Evolutionary conservation across 108 stramenopile species (phyloP).

Genomic region (Chaetoceros muelleri): DNA sequence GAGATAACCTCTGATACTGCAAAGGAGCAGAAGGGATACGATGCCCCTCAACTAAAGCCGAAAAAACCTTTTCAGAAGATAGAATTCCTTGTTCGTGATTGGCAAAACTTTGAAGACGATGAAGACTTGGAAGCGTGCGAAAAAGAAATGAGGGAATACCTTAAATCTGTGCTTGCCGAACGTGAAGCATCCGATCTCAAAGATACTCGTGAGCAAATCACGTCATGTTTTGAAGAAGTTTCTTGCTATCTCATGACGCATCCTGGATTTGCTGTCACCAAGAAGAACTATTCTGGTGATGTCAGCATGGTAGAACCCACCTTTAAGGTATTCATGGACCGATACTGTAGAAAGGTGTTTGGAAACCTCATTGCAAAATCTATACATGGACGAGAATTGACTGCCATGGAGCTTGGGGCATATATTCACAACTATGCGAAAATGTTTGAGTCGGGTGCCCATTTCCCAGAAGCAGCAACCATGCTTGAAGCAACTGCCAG

Average conservation of each 20-base stretch:
- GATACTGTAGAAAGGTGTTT: conserved; percentile 86
- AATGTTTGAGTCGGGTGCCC: conserved; percentile 84
- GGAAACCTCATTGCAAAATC: conserved; percentile 64
- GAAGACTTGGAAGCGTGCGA: conserved; percentile 69
- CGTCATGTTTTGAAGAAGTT: conserved; percentile 83
- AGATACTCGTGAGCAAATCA: conserved; percentile 90
- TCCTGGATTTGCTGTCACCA: conserved; percentile 91
- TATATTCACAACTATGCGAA: conserved; percentile 90
- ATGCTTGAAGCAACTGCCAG: conserved; percentile 93
- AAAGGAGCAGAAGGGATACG: conserved; percentile 6
- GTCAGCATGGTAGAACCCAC: conserved; percentile 64
- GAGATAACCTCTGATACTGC: not conserved
- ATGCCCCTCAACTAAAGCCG: conserved; percentile 4
- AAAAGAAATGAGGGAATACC: conserved; percentile 78
- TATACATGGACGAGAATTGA: conserved; percentile 82
- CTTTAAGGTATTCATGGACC: conserved; percentile 80
- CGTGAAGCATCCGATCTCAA: conserved; percentile 84
- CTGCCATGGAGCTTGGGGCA: conserved; percentile 79
- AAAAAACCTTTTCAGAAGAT: conserved; percentile 90
- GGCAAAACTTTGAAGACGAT: conserved; percentile 89
- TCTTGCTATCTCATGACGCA: conserved; percentile 90
- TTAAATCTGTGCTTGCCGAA: conserved; percentile 66
- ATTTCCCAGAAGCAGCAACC: conserved; percentile 92
- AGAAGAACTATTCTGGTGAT: conserved; percentile 89
- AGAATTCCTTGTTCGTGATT: conserved; percentile 97